Conservation (phyloP, 495 filamentous ascomycete genomes). For the Thermothielavioides terrestris region DNA sequence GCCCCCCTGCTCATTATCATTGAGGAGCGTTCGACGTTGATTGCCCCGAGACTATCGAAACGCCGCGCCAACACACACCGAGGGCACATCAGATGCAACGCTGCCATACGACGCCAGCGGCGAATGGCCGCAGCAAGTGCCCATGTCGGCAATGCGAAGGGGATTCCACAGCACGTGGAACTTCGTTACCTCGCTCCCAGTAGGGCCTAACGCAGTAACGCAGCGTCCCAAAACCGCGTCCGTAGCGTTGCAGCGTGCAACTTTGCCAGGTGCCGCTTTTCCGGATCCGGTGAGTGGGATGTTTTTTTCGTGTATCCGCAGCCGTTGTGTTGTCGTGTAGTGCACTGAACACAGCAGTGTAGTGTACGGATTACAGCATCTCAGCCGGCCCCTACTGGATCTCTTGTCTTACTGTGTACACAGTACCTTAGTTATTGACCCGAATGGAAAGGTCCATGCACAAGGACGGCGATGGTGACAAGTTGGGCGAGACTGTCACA, state of each 20-base stretch:
- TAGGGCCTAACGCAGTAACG: not conserved
- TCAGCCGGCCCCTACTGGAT: too few species aligned
- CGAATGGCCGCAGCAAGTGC: not conserved
- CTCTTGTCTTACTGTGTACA: too few species aligned
- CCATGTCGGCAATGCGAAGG: constrained; percentile 8
- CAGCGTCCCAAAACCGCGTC: not conserved
- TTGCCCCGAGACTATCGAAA: not conserved
- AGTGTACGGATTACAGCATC: too few species aligned
- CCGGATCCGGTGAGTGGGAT: not conserved
- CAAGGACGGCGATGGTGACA: too few species aligned
- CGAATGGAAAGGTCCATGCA: too few species aligned
- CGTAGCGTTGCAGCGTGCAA: not conserved
- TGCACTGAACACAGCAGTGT: too few species aligned
- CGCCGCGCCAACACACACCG: not conserved
- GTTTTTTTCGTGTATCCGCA: not conserved
- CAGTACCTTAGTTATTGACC: too few species aligned
- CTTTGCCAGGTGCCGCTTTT: not conserved
- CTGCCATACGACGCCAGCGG: constrained; percentile 2
- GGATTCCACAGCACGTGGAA: constrained; percentile 6
- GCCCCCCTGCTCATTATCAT: constrained; percentile 18
- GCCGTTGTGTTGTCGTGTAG: not conserved
- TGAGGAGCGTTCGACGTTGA: constrained; percentile 5
- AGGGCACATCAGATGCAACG: not conserved
- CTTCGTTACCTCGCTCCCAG: constrained; percentile 3
- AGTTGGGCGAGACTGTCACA: too few species aligned